A percentile compares a stretch with the other conserved stretches of the same genome.
phyloP scores from a whole-genome alignment of 345 rosid species.

The Eucalyptus pauciflora region DNA sequence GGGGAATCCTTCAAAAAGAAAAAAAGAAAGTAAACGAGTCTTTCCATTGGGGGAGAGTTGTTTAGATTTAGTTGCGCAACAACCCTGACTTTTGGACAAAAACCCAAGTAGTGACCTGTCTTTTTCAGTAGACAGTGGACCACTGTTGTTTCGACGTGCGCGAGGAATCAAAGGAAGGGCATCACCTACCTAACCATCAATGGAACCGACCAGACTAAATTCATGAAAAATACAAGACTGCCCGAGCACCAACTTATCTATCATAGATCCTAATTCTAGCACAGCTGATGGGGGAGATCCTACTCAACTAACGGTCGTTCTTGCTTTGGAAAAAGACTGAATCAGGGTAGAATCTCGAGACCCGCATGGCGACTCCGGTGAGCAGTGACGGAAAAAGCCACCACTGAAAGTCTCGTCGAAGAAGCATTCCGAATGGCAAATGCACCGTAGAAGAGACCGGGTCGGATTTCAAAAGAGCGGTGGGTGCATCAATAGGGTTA shows the following conservation, averaged over 20 bases:
- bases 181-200: not conserved
- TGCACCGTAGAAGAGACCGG: not conserved
- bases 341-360: not conserved
- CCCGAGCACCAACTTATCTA: not conserved
- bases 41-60: not conserved
- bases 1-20: not conserved
- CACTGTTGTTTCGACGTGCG: not conserved
- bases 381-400: not conserved
- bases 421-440: not conserved
- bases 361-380: not conserved
- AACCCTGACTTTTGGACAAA: not conserved
- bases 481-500: not conserved
- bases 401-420: not conserved
- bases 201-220: not conserved
- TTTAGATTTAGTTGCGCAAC: not conserved
- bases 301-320: not conserved
- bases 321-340: not conserved
- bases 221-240: not conserved
- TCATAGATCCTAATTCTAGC: not conserved
- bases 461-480: not conserved
- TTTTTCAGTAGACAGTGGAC: not conserved
- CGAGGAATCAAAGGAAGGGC: not conserved
- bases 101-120: not conserved
- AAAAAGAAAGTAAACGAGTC: not conserved
- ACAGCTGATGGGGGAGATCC: not conserved